Percentiles rank a stretch among this genome's conserved stretches.
Evolutionary conservation across 164 flowering plant genomes (phyloP).

Genomic region (Tetracentron sinense): DNA sequence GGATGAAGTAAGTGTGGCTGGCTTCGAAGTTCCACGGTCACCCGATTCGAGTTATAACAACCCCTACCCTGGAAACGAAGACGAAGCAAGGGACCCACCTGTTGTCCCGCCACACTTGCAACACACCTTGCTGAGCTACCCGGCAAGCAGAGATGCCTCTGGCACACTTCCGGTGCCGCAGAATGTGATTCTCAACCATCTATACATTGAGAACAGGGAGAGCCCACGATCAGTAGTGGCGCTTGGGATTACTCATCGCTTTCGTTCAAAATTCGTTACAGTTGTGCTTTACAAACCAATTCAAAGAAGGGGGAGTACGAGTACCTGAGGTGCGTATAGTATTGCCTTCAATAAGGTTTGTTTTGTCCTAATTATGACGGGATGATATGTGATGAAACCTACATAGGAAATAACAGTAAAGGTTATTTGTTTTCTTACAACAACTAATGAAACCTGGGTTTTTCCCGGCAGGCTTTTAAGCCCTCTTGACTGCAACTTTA

Average conservation of each 20-base stretch:
- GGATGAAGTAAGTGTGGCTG: conserved; percentile 70
- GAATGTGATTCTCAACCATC: conserved; percentile 77
- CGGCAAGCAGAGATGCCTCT: conserved; percentile 46
- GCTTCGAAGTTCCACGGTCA: conserved; percentile 83
- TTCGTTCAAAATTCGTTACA: conserved; percentile 71
- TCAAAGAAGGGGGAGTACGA: conserved; percentile 53
- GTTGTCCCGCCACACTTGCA: conserved; percentile 78
- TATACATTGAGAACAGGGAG: conserved; percentile 83
- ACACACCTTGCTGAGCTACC: conserved; percentile 52
- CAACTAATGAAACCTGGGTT: neutral
- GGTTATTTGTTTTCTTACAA: neutral
- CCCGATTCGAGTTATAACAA: conserved; percentile 89
- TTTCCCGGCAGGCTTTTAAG: neutral
- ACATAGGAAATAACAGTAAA: conserved; percentile 5
- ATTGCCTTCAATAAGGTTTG: neutral
- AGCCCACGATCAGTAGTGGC: conserved; percentile 70
- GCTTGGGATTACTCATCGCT: conserved; percentile 85
- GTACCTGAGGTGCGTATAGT: conserved; percentile 11
- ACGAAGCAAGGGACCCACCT: conserved; percentile 83
- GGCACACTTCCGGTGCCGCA: conserved; percentile 61
- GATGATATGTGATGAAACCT: neutral
- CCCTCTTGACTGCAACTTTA: too few relatives aligned
- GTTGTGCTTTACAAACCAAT: conserved; percentile 88
- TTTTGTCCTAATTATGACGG: neutral
- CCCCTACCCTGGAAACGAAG: conserved; percentile 57